Evolutionary conservation across 352 stramenopile genomes (phyloP).

Genomic region (Phytophthora fragariae): DNA sequence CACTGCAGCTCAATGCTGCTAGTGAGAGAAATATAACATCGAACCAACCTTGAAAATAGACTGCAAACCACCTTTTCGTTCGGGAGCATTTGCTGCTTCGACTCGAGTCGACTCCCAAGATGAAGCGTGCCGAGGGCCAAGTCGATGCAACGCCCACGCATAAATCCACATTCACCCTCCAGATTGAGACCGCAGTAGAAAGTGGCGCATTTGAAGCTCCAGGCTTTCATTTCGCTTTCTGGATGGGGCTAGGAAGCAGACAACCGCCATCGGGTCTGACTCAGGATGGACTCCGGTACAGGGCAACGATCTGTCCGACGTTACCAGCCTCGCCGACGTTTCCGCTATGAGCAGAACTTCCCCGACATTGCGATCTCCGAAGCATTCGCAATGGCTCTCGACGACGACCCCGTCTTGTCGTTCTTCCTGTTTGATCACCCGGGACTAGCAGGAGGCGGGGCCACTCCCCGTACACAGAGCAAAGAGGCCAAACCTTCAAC

Average conservation of each 20-base stretch:
- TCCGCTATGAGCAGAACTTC: slow-evolving; percentile 62
- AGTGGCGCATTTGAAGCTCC: slow-evolving; percentile 50
- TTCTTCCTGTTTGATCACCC: slow-evolving; percentile 75
- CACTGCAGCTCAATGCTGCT: not conserved
- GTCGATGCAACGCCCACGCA: slow-evolving; percentile 19
- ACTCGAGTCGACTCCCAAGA: not conserved
- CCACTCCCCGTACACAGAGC: slow-evolving; percentile 9
- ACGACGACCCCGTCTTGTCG: slow-evolving; percentile 68
- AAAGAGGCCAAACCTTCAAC: slow-evolving; percentile 50
- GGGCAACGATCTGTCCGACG: not conserved
- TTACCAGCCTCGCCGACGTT: slow-evolving; percentile 8
- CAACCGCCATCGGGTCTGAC: slow-evolving; percentile 37
- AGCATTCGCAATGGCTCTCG: slow-evolving; percentile 48
- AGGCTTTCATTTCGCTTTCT: slow-evolving; percentile 78
- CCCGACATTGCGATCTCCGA: slow-evolving; percentile 57
- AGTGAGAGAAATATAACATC: not conserved
- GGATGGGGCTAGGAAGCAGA: slow-evolving; percentile 69
- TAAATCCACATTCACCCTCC: slow-evolving; percentile 71
- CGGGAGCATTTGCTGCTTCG: no score
- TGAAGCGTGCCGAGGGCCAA: slow-evolving; percentile 23
- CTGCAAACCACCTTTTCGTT: no score
- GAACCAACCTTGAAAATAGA: no score
- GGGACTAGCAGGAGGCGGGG: slow-evolving; percentile 24
- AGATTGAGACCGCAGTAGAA: slow-evolving; percentile 63
- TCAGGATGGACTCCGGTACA: slow-evolving; percentile 46